Evolutionary conservation across 805 yeast species (phyloP).

Genomic region (Candida verbasci): DNA sequence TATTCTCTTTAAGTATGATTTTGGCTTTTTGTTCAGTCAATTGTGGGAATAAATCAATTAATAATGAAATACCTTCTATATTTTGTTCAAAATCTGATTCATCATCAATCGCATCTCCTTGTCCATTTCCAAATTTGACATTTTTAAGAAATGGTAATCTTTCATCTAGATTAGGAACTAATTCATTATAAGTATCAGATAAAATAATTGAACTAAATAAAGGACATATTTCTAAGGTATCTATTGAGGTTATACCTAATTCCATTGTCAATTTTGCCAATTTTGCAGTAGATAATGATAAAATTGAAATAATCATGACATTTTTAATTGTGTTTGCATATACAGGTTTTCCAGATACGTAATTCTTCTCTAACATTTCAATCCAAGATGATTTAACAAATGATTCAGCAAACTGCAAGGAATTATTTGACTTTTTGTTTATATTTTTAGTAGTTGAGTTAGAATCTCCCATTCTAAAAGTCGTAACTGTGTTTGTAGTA

Average conservation of each 20-base stretch:
- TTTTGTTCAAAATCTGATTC: conserved; percentile 28
- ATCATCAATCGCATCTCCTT: conserved; percentile 6
- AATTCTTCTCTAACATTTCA: conserved; percentile 53
- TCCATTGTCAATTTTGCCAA: conserved; percentile 40
- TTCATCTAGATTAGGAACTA: conserved; percentile 50
- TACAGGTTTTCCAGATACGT: conserved; percentile 52
- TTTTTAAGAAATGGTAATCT: conserved; percentile 44
- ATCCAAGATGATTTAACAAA: conserved; percentile 59
- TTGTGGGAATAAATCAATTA: conserved; percentile 66
- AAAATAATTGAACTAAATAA: conserved; percentile 51
- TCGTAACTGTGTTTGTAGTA: conserved; percentile 20
- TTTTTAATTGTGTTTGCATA: conserved; percentile 44
- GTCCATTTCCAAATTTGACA: conserved; percentile 19
- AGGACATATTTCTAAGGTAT: conserved; percentile 46
- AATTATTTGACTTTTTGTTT: conserved; percentile 17
- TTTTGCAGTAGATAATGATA: conserved; percentile 43
- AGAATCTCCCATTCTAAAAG: conserved; percentile 15
- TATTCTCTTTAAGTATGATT: conserved; percentile 44
- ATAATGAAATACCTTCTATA: conserved; percentile 24
- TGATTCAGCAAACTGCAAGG: conserved; percentile 43
- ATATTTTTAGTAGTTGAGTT: conserved; percentile 1
- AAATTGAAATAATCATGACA: conserved; percentile 48
- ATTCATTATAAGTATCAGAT: conserved; percentile 41
- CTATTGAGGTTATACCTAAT: conserved; percentile 40
- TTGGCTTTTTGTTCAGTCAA: conserved; percentile 44